Conservation (phyloP, 176 grass and related monocot species). For the Carex cristatella region DNA sequence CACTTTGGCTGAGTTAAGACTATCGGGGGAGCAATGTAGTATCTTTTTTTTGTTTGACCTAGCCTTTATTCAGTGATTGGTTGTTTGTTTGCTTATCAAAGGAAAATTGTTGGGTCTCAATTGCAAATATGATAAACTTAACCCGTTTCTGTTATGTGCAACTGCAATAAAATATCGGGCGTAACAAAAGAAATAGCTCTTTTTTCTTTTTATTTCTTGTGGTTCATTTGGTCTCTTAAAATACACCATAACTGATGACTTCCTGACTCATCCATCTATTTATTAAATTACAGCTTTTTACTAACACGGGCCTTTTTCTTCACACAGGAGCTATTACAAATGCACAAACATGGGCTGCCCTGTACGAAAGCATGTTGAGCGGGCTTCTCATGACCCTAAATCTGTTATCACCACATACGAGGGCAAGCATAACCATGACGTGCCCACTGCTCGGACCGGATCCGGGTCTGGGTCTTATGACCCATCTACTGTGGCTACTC, state of each 20-base stretch:
- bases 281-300: not conserved
- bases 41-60: not conserved
- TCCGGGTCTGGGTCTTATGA: conserved; percentile 17
- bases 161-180: not conserved
- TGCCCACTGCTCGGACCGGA: conserved; percentile 75
- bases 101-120: not conserved
- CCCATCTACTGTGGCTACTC: not conserved
- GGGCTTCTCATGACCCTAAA: conserved; percentile 97
- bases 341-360: conserved; percentile 88
- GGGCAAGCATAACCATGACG: conserved; percentile 99
- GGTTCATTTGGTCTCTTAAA: not conserved
- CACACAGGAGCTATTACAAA: conserved; percentile 96
- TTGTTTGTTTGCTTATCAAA: not conserved
- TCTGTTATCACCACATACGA: conserved; percentile 99
- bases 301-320: conserved; percentile 5
- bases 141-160: not conserved
- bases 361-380: conserved; percentile 97
- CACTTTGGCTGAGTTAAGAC: conserved; percentile 1
- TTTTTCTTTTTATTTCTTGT: not conserved
- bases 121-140: not conserved
- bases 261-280: too few relatives aligned
- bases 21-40: not conserved
- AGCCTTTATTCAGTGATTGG: not conserved
- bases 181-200: not conserved
- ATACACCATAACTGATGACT: not conserved